A percentile compares a stretch with the other conserved stretches of the same genome.
Evolutionary conservation across 2,329 filamentous ascomycete genomes (phyloP).

Genomic region (Sporothrix curviconia): DNA sequence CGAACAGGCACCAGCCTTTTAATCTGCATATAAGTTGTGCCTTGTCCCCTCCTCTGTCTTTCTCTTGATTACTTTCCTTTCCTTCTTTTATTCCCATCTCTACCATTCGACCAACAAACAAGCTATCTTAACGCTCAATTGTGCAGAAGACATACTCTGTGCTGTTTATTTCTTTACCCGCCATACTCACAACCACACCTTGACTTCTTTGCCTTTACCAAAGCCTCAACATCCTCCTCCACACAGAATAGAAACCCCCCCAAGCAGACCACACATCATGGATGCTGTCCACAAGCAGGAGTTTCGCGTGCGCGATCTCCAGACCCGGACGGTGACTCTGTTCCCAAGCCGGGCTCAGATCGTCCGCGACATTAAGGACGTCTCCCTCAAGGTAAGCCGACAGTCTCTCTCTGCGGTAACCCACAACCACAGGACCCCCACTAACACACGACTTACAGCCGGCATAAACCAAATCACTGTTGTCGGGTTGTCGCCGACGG

Average conservation of each 20-base stretch:
- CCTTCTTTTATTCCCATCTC: background rate
- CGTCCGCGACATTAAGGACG: constrained; percentile 50
- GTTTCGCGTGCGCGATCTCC: constrained; percentile 50
- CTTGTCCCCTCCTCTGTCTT: background rate
- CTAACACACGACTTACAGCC: constrained; percentile 28
- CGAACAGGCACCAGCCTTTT: background rate
- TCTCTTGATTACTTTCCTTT: background rate
- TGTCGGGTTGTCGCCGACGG: constrained; percentile 45
- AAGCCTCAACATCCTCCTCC: too few species aligned
- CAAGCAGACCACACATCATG: constrained; percentile 24
- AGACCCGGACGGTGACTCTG: constrained; percentile 56
- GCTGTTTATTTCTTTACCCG: too few species aligned
- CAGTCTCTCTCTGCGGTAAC: background rate
- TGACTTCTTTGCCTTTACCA: too few species aligned
- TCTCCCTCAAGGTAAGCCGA: constrained; percentile 39
- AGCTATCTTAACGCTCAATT: too few species aligned
- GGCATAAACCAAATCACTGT: constrained; percentile 52
- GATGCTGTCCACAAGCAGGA: constrained; percentile 38
- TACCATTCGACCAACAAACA: too few species aligned
- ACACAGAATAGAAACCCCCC: background rate
- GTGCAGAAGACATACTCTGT: too few species aligned
- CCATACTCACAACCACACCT: too few species aligned
- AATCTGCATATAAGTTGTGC: background rate
- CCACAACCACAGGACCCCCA: background rate
- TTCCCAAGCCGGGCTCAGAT: constrained; percentile 57